Evolutionary conservation across 495 filamentous ascomycete species (phyloP), one percentile per base, ranked within the genome.

Genomic region (Aspergillus leporis): DNA sequence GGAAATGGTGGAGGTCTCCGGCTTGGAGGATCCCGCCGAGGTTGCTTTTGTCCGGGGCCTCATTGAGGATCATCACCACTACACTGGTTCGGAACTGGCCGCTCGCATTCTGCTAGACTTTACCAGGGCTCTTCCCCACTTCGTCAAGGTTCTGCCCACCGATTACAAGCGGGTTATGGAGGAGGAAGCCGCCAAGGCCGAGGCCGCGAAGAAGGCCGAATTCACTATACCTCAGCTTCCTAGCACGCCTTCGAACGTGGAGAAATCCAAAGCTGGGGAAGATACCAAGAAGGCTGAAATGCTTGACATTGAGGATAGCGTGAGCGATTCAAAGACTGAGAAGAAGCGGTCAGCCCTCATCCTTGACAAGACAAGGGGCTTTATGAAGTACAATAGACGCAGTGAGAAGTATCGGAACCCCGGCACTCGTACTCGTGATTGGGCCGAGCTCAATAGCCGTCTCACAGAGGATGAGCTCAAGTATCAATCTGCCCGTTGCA

Each of bases 1-100:
- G 71, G 94, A 99, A 78, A 97, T 99, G 95, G 95, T 99, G 61
- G 93, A 98, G 73, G 85, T 95, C 21, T 91, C 91, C 46, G 81
- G 83, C 12, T 79, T 99, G 54, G 91, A 94, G 61, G 94, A 99
- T 54, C 91, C 91, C 5, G 78, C 86, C 45, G 94, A 99, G 70
- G 94, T 99, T 65, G 93, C 94, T 46, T 97, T 88, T 66, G 84
- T 99, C 21, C 91, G 94, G 54, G 91, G 94, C 54, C 79, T 98
- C 60, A 91, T 99, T 60, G 94, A 99, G 74, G 94, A 99, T 66
- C 94, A 99, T 67, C 95, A 97, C 74, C 94, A 99, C 71, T 99
- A 98, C 81, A 99, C 94, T 45, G 94, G 94, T 60, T 99, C 94
- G 23, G 94, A 97, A 79, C 83, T 97, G 49, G 94, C 94, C 19